phyloP scores from a whole-genome alignment of 805 yeast species.

The Candida insectalens region DNA sequence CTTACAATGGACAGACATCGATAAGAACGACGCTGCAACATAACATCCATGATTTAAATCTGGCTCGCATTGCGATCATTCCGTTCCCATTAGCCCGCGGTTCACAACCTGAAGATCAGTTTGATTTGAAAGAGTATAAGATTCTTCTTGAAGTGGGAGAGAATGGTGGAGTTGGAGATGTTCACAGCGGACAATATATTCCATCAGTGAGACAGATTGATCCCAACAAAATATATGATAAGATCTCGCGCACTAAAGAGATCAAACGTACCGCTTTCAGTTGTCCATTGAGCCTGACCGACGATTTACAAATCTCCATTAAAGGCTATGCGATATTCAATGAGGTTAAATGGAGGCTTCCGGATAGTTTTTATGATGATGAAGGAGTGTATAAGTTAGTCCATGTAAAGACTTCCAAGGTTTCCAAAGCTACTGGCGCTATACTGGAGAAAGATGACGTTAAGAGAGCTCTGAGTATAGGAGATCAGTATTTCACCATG shows the following conservation, averaged over 20 bases:
- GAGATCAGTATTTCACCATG: slow-evolving; percentile 34
- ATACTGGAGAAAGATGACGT: slow-evolving; percentile 22
- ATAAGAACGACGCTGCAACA: slow-evolving; percentile 42
- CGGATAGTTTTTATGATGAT: slow-evolving; percentile 43
- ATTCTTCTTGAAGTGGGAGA: slow-evolving; percentile 9
- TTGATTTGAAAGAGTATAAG: slow-evolving; percentile 38
- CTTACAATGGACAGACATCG: slow-evolving; percentile 34
- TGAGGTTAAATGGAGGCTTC: slow-evolving; percentile 41
- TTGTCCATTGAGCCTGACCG: slow-evolving; percentile 49
- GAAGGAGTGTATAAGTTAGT: slow-evolving; percentile 45
- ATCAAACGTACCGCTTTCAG: slow-evolving; percentile 54
- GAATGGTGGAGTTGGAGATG: slow-evolving; percentile 4
- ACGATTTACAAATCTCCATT: slow-evolving; percentile 48
- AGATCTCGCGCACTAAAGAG: slow-evolving; percentile 48
- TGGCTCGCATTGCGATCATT: slow-evolving; percentile 40
- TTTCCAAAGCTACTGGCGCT: slow-evolving; percentile 34
- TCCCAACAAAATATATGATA: slow-evolving; percentile 32
- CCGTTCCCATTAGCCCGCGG: slow-evolving; percentile 42
- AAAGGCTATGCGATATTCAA: slow-evolving; percentile 61
- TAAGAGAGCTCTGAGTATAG: slow-evolving; percentile 32
- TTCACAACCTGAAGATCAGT: slow-evolving; percentile 15
- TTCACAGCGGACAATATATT: slow-evolving; percentile 7
- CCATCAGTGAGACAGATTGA: slow-evolving; percentile 34
- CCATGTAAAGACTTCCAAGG: slow-evolving; percentile 30
- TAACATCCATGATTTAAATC: slow-evolving; percentile 50